Evolutionary conservation across 306 rosid species (phyloP).

Genomic region (Quercus wislizeni): DNA sequence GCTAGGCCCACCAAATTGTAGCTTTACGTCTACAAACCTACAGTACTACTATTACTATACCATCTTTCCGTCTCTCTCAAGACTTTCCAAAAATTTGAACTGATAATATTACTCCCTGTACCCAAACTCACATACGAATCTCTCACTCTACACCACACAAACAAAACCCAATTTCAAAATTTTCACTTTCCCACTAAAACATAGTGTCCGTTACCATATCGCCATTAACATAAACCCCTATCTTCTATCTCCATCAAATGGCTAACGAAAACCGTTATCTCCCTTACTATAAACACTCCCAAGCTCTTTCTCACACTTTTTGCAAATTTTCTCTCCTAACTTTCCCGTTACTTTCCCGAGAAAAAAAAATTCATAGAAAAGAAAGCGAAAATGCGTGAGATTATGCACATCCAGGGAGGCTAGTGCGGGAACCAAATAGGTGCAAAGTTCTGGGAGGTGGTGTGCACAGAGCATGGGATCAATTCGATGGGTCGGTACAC

Average conservation of each 20-base stretch:
- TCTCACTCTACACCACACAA: not conserved
- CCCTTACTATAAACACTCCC: not conserved
- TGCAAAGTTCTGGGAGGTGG: constrained; percentile 44
- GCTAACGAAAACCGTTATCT: not conserved
- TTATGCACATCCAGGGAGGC: constrained; percentile 59
- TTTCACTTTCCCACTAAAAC: constrained; percentile 16
- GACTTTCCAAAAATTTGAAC: not conserved
- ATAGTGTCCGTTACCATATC: not conserved
- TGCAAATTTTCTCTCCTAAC: not conserved
- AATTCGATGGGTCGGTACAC: constrained; percentile 44
- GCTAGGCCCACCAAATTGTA: no score
- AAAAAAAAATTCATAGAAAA: not conserved
- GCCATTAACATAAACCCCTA: not conserved
- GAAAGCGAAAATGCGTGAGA: constrained; percentile 45
- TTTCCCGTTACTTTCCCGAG: not conserved
- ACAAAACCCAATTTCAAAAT: not conserved
- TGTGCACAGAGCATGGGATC: constrained; percentile 62
- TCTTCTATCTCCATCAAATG: not conserved
- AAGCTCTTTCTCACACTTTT: no score
- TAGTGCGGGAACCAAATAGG: constrained; percentile 56
- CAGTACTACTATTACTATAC: no score
- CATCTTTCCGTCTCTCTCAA: no score
- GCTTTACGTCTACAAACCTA: no score
- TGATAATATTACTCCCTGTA: not conserved
- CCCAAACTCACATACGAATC: not conserved